phyloP scores from a whole-genome alignment of 805 yeast genomes.

The Cyberlindnera maritima region DNA sequence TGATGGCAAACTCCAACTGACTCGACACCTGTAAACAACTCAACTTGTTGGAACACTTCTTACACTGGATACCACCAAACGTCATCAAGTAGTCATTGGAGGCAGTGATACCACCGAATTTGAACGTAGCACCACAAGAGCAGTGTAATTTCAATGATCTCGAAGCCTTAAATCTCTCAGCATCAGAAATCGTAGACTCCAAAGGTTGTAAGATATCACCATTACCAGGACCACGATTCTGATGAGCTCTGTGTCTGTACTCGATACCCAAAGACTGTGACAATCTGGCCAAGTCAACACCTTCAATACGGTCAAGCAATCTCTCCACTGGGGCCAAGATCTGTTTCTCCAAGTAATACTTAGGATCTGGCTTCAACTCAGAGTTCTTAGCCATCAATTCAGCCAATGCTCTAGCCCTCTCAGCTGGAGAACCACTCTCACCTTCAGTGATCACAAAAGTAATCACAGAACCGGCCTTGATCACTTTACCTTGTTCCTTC shows the following conservation, averaged over 20 bases:
- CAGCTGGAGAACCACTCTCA: conserved; percentile 56
- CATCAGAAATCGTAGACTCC: conserved; percentile 77
- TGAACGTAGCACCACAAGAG: conserved; percentile 55
- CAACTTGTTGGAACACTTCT: conserved; percentile 52
- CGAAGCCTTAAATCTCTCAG: conserved; percentile 74
- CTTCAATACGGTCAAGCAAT: conserved; percentile 79
- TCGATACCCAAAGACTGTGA: conserved; percentile 81
- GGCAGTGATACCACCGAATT: conserved; percentile 71
- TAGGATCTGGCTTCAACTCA: conserved; percentile 65
- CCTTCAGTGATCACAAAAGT: conserved; percentile 74
- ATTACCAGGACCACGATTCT: conserved; percentile 19
- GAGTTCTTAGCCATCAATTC: conserved; percentile 59
- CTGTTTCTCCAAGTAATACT: conserved; percentile 83
- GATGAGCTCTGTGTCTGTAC: conserved; percentile 41
- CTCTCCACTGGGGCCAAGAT: conserved; percentile 89
- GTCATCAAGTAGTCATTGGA: conserved; percentile 60
- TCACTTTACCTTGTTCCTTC: conserved; percentile 77
- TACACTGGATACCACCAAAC: conserved; percentile 70
- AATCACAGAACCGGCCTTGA: conserved; percentile 86
- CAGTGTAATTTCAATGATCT: conserved; percentile 58
- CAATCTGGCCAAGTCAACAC: conserved; percentile 75
- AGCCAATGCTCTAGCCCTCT: conserved; percentile 77
- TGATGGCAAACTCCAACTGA: conserved; percentile 72
- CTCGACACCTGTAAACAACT: conserved; percentile 54
- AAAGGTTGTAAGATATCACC: conserved; percentile 60